These are phyloP conservation scores for Pseudodiploospora longispora DNA, from an alignment of 2,329 filamentous ascomycete genomes.

Conservation along the genomic window DNA sequence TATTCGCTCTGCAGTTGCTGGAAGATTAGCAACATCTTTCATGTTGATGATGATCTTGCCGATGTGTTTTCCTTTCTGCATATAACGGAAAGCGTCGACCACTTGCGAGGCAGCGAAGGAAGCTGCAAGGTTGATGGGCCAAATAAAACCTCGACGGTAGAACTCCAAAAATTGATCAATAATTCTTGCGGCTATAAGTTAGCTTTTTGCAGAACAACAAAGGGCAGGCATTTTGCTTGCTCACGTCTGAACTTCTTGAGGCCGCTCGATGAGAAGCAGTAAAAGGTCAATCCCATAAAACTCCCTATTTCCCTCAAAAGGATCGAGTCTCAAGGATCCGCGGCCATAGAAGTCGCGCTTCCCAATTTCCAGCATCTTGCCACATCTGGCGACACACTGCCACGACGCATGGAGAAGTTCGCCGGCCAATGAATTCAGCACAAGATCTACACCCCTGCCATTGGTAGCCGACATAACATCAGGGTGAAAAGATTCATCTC, in stretches of 20 bases:
- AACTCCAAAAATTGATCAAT: too few species aligned
- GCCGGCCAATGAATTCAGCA: conserved; percentile 33
- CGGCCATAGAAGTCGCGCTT: conserved; percentile 32
- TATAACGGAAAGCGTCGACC: conserved; percentile 29
- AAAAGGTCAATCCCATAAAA: conserved; percentile 26
- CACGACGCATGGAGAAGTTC: conserved; percentile 34
- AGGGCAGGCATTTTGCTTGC: too few species aligned
- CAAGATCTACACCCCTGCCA: conserved; percentile 26
- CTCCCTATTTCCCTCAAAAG: conserved; percentile 30
- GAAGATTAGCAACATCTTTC: conserved; percentile 4
- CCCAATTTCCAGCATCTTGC: conserved; percentile 38
- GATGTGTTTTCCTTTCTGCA: conserved; percentile 32
- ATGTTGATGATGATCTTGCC: conserved; percentile 15
- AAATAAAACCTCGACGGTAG: conserved; percentile 1
- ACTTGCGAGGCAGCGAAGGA: conserved; percentile 16
- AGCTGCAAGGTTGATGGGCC: conserved; percentile 12
- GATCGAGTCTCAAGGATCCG: conserved; percentile 34
- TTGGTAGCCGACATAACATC: conserved; percentile 19
- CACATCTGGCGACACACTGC: conserved; percentile 35
- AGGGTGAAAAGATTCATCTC: conserved; percentile 22
- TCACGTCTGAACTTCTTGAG: too few species aligned
- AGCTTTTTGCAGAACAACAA: too few species aligned
- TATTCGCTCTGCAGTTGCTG: background rate
- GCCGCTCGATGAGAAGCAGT: background rate
- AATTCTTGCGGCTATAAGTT: background rate